Conservation (phyloP, 306 rosid genomes). For the Corylus heterophylla region DNA sequence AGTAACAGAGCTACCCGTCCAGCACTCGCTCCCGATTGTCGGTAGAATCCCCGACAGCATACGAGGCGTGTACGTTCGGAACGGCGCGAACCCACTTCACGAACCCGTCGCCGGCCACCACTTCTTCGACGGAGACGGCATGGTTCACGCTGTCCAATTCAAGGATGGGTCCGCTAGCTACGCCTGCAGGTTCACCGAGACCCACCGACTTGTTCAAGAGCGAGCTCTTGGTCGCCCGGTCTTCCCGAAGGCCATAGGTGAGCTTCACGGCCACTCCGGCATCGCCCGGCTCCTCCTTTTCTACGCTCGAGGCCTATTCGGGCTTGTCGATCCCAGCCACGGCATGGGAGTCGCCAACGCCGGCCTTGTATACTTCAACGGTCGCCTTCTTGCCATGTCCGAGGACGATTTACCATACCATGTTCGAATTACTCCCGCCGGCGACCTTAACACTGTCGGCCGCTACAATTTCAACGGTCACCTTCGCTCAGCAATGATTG, state of each 20-base stretch:
- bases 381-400: slow-evolving; percentile 73
- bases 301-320: slow-evolving; percentile 66
- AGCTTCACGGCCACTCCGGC: slow-evolving; percentile 95
- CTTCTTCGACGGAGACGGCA: slow-evolving; percentile 96
- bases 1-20: slow-evolving; percentile 60
- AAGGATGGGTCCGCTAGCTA: slow-evolving; percentile 52
- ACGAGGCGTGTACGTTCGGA: slow-evolving; percentile 79
- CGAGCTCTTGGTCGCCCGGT: slow-evolving; percentile 64
- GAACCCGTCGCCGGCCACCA: slow-evolving; percentile 92
- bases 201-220: slow-evolving; percentile 71
- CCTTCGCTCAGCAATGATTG: slow-evolving; percentile 74
- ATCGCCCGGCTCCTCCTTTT: slow-evolving; percentile 76
- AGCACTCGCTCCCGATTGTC: slow-evolving; percentile 39
- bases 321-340: slow-evolving; percentile 61
- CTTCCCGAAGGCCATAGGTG: slow-evolving; percentile 94
- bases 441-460: slow-evolving; percentile 73
- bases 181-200: slow-evolving; percentile 86
- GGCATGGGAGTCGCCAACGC: slow-evolving; percentile 99
- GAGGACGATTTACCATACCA: slow-evolving; percentile 87
- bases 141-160: slow-evolving; percentile 85
- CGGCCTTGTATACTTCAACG: slow-evolving; percentile 78
- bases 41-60: slow-evolving; percentile 77
- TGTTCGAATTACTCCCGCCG: slow-evolving; percentile 50
- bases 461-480: slow-evolving; percentile 68
- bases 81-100: slow-evolving; percentile 90